Base-by-base conservation (phyloP, 208 protist genomes). In the Lotmaria passim region DNA sequence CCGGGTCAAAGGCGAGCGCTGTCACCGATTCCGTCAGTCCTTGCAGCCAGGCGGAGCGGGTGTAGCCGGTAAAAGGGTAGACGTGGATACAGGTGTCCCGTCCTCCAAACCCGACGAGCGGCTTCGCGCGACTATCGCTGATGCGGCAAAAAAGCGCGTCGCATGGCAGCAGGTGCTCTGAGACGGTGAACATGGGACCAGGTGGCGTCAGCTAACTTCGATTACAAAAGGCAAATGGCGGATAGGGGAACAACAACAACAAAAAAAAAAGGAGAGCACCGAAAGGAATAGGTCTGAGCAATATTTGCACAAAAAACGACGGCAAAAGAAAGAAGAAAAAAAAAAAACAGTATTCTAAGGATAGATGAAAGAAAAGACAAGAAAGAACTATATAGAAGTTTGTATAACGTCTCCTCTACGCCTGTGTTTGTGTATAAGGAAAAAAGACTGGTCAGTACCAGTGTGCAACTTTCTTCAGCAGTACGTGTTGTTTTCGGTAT, bases 61-160 rank as follows among this genome's bases (percentile, higher is more conserved):
- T 67, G 57, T 83, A 87, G 33, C 67, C 84, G 21, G 68, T 69
- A 51, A 94, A 94, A 19, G 84, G 86, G 61, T 87, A 89, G 1
- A 94, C 69, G 55, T 92, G 77, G 14, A 89, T 78, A 0, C 63
- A 66, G 12, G 80, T 73, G 50, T 94, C 89, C 11, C 78, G 82
- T 7, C 89, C 81, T 15, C 86, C 89, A 51, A 89, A 83, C 28
- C 76, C 89, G 10, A 94, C 82, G 3, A 92, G 72, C 34, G 86
- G 84, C 38, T 76, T 62, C n/a, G 86, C 72, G 28, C 84, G 75
- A 59, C 80, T 75, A 15, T 85, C 65, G 38, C 89, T 79, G 31
- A 94, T 79, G 30, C 79, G 71, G 21, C 84, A 81, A 46, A 48
- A 88, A 34, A 90, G 67, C 36, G 81, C 82, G 28, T 89, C 83